Evolutionary conservation across 2,329 filamentous ascomycete genomes (phyloP).

Genomic region (Aspergillus aculeatus): DNA sequence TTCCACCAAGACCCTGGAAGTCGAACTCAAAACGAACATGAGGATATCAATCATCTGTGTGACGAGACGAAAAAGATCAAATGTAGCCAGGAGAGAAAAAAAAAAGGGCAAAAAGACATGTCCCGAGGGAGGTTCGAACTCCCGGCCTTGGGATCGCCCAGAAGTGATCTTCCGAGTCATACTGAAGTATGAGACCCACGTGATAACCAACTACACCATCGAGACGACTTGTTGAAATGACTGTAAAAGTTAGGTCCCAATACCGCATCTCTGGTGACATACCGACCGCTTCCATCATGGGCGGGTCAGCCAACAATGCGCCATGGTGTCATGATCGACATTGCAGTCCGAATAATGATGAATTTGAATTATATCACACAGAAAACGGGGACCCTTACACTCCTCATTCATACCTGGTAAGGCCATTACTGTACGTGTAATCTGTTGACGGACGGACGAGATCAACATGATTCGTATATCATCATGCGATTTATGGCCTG

Average conservation of each 20-base stretch:
- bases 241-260: rapidly evolving
- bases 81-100: no score
- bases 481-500: not conserved
- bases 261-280: not conserved
- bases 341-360: not conserved
- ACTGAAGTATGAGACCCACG: conserved; percentile 9
- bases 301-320: not conserved
- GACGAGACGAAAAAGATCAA: no score
- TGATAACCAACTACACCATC: conserved; percentile 11
- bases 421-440: not conserved
- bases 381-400: not conserved
- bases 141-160: conserved; percentile 7
- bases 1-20: no score
- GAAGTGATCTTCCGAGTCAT: conserved; percentile 7
- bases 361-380: not conserved
- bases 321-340: conserved; percentile 1
- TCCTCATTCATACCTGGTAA: not conserved
- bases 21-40: no score
- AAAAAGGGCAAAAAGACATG: not conserved
- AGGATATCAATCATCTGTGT: no score
- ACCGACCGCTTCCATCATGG: not conserved
- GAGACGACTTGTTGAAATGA: not conserved
- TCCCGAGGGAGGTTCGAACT: conserved; percentile 11
- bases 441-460: not conserved
- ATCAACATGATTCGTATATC: not conserved